Evolutionary conservation across 148 eudicot species (phyloP), one percentile per base, ranked within the genome.

Genomic region (Chenopodium quinoa): DNA sequence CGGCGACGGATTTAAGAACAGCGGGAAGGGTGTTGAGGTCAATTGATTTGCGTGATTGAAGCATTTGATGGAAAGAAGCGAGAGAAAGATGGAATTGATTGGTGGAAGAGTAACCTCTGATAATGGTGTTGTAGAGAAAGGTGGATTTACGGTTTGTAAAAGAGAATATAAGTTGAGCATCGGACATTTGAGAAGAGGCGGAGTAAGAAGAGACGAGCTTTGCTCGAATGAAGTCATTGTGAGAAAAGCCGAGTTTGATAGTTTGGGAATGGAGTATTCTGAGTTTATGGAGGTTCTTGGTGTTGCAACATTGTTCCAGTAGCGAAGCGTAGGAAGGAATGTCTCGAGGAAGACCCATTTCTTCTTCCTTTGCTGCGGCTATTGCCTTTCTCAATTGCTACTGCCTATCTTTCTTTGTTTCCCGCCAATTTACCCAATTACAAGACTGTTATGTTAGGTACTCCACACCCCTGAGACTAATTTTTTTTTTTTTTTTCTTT

Each of bases 51-150:
- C 79, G 60, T 50, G 63, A 14, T 56, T 63, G 29, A 31, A 86
- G 48, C 91, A 90, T 81, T 71, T 87, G 78, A 71, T 78, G 83
- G 46, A 87, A 90, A 72, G 68, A 44, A 10, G 68, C 68, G 75
- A 90, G 83, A 19, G 93, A 89, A 13, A 68, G 77, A 32, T 58
- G 22, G 77, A 84, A 90, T 22, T 76, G 48, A 12, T 82, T 69
- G 65, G 85, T 48, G 19, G 88, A 87, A 73, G 84, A 19, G 56
- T 83, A 87, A 48, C 89, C 90, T 68, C 88, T 83, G 48, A 90
- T 90, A 78, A 90, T 86, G 74, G 90, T 82, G 71, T 90, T 88
- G 84, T 79, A 90, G 47, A 86, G 84, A 75, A 90, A 90, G 46
- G 91, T 87, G 16, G 91, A 78, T 68, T 82, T 83, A 70, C 87